These are phyloP conservation scores for Boletellus emodensis DNA, from an alignment of 768 basidiomycete genomes.

Conservation along the genomic window DNA sequence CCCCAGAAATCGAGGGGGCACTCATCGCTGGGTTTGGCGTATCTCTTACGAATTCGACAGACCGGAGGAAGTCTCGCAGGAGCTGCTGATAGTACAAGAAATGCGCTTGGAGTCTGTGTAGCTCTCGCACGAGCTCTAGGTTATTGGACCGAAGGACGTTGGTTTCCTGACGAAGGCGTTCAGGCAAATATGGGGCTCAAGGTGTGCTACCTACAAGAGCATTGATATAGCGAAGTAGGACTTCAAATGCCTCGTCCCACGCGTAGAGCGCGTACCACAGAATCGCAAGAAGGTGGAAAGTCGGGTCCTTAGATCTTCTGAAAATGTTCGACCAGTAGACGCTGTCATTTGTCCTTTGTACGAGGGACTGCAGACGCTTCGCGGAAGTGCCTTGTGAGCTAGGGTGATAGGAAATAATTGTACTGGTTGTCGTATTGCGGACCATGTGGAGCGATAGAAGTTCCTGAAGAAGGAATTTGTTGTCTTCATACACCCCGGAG, in stretches of 20 bases:
- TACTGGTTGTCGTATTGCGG: conserved; percentile 30
- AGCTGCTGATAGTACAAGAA: conserved; percentile 51
- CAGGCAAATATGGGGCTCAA: background rate
- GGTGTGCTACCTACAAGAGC: conserved; percentile 34
- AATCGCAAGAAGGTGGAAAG: conserved; percentile 35
- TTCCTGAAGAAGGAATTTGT: conserved; percentile 29
- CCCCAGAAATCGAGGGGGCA: conserved; percentile 9
- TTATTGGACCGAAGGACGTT: conserved; percentile 39
- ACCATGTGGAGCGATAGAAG: conserved; percentile 38
- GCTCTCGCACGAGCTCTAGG: conserved; percentile 46
- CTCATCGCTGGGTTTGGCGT: conserved; percentile 51
- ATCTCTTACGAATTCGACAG: conserved; percentile 44
- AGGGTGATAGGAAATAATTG: conserved; percentile 34
- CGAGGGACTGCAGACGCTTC: conserved; percentile 24
- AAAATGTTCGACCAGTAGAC: conserved; percentile 36
- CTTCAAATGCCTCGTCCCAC: conserved; percentile 58
- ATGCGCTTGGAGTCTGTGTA: conserved; percentile 54
- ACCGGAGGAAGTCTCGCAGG: conserved; percentile 50
- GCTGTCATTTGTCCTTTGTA: conserved; percentile 26
- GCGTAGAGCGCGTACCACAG: conserved; percentile 60
- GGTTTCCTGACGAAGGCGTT: conserved; percentile 37
- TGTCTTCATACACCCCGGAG: conserved; percentile 2
- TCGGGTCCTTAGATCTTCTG: conserved; percentile 26
- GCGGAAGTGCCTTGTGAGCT: conserved; percentile 22
- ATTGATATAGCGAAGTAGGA: conserved; percentile 47